Conservation (phyloP, 1,139 yeast species). For the Geotrichum bryndzae region DNA sequence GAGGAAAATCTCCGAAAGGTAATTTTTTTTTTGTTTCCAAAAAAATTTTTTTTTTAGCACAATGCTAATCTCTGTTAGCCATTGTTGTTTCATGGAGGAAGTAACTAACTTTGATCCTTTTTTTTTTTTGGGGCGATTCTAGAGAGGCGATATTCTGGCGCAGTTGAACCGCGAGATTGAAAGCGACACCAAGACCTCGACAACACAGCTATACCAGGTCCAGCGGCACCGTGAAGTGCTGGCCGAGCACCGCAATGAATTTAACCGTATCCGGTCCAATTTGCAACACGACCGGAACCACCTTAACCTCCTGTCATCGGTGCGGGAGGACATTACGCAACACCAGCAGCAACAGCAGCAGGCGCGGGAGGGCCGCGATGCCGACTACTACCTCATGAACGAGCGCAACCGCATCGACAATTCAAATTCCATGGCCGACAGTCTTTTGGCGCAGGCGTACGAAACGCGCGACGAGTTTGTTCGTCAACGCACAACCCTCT, state of each 20-base stretch:
- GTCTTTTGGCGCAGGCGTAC: conserved; percentile 74
- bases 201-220: conserved; percentile 74
- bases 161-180: conserved; percentile 45
- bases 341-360: conserved; percentile 30
- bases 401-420: conserved; percentile 71
- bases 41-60: background rate
- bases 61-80: background rate
- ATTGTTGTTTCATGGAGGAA: background rate
- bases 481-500: conserved; percentile 61
- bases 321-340: conserved; percentile 67
- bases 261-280: conserved; percentile 50
- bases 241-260: conserved; percentile 63
- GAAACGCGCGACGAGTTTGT: conserved; percentile 81
- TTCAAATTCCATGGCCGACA: conserved; percentile 72
- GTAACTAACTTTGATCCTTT: background rate
- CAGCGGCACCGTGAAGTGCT: conserved; percentile 75
- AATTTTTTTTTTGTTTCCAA: conserved; percentile 9
- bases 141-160: conserved; percentile 41
- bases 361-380: conserved; percentile 40
- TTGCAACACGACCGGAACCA: conserved; percentile 73
- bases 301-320: conserved; percentile 64
- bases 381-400: conserved; percentile 66
- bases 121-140: conserved; percentile 4
- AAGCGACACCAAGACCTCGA: conserved; percentile 52
- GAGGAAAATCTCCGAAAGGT: conserved; percentile 38